phyloP scores from a whole-genome alignment of 1,284 basidiomycete genomes.

The Schizophyllum commune region DNA sequence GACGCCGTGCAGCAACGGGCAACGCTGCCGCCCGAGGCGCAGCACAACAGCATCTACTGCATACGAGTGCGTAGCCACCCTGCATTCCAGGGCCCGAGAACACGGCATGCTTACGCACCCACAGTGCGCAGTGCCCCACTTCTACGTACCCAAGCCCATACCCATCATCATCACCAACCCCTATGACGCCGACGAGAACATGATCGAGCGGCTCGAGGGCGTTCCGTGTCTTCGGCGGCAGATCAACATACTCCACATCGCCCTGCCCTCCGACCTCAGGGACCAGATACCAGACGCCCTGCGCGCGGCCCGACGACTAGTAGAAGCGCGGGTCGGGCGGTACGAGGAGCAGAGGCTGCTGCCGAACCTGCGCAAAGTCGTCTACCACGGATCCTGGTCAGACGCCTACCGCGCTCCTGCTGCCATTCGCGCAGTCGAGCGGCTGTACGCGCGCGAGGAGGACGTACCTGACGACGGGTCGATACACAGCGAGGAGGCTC shows the following conservation, averaged over 20 bases:
- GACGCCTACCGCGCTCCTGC: neutral
- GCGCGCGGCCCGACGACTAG: neutral
- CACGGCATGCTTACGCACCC: neutral
- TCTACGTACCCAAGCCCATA: neutral
- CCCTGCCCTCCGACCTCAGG: neutral
- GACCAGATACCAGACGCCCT: neutral
- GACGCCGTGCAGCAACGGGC: neutral
- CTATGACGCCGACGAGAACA: neutral
- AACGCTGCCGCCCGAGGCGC: neutral
- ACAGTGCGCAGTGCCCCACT: neutral
- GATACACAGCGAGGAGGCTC: neutral
- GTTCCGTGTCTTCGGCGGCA: neutral
- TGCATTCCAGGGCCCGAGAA: neutral
- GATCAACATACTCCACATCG: neutral
- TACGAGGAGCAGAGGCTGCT: neutral
- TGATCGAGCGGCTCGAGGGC: neutral
- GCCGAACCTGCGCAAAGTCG: neutral
- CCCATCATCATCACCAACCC: neutral
- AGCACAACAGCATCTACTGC: neutral
- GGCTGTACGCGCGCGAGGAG: too few relatives aligned
- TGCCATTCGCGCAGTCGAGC: neutral
- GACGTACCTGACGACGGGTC: too few relatives aligned
- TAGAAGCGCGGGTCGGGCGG: neutral
- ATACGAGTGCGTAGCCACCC: neutral
- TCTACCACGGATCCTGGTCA: neutral